These are phyloP conservation scores for Trichoderma simmonsii DNA, from an alignment of 2,329 filamentous ascomycete genomes.

Conservation along the genomic window DNA sequence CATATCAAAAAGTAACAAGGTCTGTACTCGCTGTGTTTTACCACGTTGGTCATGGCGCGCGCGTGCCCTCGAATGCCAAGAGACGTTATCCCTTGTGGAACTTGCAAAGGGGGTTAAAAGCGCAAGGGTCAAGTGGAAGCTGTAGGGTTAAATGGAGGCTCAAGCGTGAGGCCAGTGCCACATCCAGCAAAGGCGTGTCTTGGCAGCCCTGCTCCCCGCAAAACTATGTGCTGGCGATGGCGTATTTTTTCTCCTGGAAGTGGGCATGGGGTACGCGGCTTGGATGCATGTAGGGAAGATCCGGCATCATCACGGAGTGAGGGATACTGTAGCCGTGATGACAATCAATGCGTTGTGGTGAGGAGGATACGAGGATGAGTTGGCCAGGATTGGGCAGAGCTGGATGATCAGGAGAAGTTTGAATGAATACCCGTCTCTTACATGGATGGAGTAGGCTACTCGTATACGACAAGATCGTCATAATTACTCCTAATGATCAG, in stretches of 20 bases:
- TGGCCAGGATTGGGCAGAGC: neutral
- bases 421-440: neutral
- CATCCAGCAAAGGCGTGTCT: neutral
- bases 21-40: neutral
- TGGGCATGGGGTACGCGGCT: neutral
- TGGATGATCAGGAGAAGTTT: neutral
- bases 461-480: neutral
- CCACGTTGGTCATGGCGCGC: neutral
- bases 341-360: neutral
- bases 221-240: neutral
- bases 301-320: neutral
- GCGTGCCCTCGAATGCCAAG: neutral
- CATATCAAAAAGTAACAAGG: neutral
- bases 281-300: neutral
- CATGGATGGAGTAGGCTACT: neutral
- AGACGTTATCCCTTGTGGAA: neutral
- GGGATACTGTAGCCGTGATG: neutral
- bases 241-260: neutral
- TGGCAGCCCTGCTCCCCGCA: constrained; percentile 2
- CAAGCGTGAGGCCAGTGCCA: neutral
- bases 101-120: neutral
- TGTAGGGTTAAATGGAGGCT: neutral
- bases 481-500: neutral
- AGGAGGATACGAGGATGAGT: neutral
- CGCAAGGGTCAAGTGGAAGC: neutral